Evolutionary conservation across 495 filamentous ascomycete genomes (phyloP).

Genomic region (Tuber brumale): DNA sequence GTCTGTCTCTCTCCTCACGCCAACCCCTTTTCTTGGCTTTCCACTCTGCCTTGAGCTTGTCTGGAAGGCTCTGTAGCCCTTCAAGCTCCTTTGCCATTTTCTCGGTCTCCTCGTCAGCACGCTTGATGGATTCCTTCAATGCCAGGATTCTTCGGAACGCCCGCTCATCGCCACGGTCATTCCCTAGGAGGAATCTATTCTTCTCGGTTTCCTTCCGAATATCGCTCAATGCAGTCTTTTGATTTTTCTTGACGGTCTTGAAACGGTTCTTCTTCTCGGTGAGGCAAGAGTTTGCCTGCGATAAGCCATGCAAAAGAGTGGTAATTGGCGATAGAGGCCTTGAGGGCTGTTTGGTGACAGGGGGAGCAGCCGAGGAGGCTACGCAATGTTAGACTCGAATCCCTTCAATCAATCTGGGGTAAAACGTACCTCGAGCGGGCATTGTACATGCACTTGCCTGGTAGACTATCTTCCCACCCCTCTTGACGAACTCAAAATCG

Average conservation of each 20-base stretch:
- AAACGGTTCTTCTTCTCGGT: constrained; percentile 35
- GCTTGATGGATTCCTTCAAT: constrained; percentile 40
- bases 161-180: constrained; percentile 41
- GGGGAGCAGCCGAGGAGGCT: constrained; percentile 32
- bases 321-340: constrained; percentile 41
- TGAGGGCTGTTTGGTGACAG: constrained; percentile 30
- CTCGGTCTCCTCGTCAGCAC: constrained; percentile 40
- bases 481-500: constrained; percentile 43
- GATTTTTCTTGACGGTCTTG: constrained; percentile 37
- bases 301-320: constrained; percentile 38
- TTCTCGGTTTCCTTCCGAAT: constrained; percentile 42
- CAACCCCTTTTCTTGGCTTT: constrained; percentile 38
- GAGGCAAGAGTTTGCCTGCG: constrained; percentile 37
- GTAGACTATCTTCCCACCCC: constrained; percentile 33
- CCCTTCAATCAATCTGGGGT: constrained; percentile 1
- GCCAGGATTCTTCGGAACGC: constrained; percentile 41
- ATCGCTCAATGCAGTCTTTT: constrained; percentile 37
- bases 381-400: constrained; percentile 18
- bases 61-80: constrained; percentile 33
- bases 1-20: constrained; percentile 31
- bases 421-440: constrained; percentile 40
- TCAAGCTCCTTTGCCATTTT: constrained; percentile 34
- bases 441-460: constrained; percentile 39
- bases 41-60: constrained; percentile 39
- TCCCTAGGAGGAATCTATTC: constrained; percentile 34